phyloP scores from a whole-genome alignment of 305 asterid genomes.

The Ajuga reptans region DNA sequence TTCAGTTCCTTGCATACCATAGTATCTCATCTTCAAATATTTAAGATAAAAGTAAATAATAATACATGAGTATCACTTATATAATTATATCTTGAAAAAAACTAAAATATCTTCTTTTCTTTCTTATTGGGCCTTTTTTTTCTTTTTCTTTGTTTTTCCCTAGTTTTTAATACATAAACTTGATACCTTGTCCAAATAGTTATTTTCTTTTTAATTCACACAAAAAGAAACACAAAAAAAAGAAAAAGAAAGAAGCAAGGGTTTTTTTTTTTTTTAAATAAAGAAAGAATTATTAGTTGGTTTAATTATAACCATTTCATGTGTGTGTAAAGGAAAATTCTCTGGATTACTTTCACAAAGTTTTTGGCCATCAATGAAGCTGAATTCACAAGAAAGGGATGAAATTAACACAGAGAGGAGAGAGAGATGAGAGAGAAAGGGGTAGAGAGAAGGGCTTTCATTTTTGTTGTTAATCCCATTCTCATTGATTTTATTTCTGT shows the following conservation, averaged over 20 bases:
- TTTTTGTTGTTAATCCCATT: conserved; percentile 26
- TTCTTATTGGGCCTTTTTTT: neutral
- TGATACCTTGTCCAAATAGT: neutral
- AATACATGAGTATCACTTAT: too few relatives aligned
- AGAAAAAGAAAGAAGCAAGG: too few relatives aligned
- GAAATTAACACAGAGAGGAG: neutral
- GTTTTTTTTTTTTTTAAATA: too few relatives aligned
- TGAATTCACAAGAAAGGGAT: conserved; percentile 1
- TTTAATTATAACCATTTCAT: neutral
- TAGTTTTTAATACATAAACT: neutral
- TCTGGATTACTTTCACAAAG: neutral
- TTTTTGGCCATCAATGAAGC: neutral
- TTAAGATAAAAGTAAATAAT: too few relatives aligned
- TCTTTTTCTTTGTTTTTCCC: too few relatives aligned
- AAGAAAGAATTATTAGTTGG: too few relatives aligned
- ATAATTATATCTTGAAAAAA: too few relatives aligned
- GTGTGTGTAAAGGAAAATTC: neutral
- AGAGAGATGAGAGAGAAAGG: conserved; percentile 9
- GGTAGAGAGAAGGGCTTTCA: conserved; percentile 19
- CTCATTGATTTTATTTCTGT: conserved; percentile 33
- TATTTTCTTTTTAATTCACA: too few relatives aligned
- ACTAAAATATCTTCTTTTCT: too few relatives aligned
- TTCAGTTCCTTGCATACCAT: too few relatives aligned
- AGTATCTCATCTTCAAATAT: too few relatives aligned
- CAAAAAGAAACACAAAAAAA: too few relatives aligned